Conservation (phyloP, 2,329 filamentous ascomycete species). For the Hawksworthiomyces lignivorus region DNA sequence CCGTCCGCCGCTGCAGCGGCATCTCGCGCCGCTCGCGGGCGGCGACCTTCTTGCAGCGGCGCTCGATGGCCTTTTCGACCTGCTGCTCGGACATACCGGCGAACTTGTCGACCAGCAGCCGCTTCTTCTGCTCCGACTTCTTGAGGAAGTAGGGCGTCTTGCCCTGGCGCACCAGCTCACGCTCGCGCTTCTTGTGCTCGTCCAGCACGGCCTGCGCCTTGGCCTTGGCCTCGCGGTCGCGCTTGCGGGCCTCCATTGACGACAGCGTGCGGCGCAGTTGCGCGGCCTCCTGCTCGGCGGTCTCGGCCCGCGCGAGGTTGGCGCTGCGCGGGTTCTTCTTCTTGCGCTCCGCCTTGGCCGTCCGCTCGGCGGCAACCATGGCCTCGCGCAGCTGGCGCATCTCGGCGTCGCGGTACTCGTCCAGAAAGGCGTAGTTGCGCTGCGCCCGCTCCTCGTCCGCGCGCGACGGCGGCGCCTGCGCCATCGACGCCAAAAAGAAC, state of each 20-base stretch:
- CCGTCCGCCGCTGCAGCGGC: slow-evolving; percentile 43
- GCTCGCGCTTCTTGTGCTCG: slow-evolving; percentile 75
- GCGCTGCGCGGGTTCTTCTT: slow-evolving; percentile 33
- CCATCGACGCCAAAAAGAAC: slow-evolving; percentile 63
- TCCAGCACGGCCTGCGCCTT: slow-evolving; percentile 61
- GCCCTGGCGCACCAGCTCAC: slow-evolving; percentile 75
- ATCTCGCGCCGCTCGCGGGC: slow-evolving; percentile 76
- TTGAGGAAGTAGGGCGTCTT: slow-evolving; percentile 94
- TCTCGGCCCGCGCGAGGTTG: background rate
- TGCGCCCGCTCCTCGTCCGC: slow-evolving; percentile 51
- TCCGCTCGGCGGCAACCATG: slow-evolving; percentile 53
- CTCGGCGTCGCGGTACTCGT: slow-evolving; percentile 79
- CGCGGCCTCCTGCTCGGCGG: slow-evolving; percentile 44
- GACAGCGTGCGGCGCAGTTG: slow-evolving; percentile 64
- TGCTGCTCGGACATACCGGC: slow-evolving; percentile 77
- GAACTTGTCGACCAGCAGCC: slow-evolving; percentile 71
- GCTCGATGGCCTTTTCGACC: slow-evolving; percentile 76
- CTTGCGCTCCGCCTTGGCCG: slow-evolving; percentile 11
- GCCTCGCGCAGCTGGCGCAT: slow-evolving; percentile 64
- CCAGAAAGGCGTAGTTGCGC: slow-evolving; percentile 78
- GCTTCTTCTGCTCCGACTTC: slow-evolving; percentile 83
- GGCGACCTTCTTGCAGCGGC: slow-evolving; percentile 81
- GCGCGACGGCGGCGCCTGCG: slow-evolving; percentile 23
- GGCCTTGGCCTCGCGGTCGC: slow-evolving; percentile 62
- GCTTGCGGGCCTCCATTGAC: slow-evolving; percentile 71